Conservation (phyloP, 2,329 filamentous ascomycete genomes). For the Furcasterigmium sp. region DNA sequence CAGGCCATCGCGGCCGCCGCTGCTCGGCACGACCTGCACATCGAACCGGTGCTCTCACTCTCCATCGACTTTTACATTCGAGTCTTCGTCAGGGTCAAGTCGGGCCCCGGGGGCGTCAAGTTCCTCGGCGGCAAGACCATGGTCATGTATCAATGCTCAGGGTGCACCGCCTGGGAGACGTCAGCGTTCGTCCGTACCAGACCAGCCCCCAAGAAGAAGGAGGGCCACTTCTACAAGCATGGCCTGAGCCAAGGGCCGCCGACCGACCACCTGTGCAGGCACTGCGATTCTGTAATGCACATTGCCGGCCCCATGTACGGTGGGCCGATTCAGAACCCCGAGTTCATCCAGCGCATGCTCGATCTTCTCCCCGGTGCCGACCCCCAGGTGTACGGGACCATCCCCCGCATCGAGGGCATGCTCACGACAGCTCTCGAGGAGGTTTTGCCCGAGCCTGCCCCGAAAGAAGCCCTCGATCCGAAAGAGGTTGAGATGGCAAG, state of each 20-base stretch:
- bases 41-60: conserved; percentile 86
- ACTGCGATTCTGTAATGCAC: conserved; percentile 85
- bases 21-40: conserved; percentile 77
- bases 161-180: conserved; percentile 87
- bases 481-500: conserved; percentile 51
- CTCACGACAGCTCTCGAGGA: conserved; percentile 84
- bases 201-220: conserved; percentile 63
- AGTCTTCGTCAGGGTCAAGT: conserved; percentile 77
- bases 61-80: conserved; percentile 95
- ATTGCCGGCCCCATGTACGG: conserved; percentile 92
- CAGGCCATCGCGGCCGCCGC: conserved; percentile 76
- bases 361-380: conserved; percentile 64
- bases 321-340: conserved; percentile 77
- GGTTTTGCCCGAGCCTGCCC: conserved; percentile 31
- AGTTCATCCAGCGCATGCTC: conserved; percentile 77
- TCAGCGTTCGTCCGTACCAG: conserved; percentile 72
- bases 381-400: conserved; percentile 70
- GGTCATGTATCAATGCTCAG: conserved; percentile 89
- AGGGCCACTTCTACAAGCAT: conserved; percentile 72
- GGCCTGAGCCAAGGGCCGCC: conserved; percentile 67
- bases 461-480: conserved; percentile 26
- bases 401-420: conserved; percentile 83
- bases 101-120: conserved; percentile 81
- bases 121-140: conserved; percentile 88
- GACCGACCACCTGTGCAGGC: conserved; percentile 62